phyloP scores from a whole-genome alignment of 192 early-diverging fungal species.

The Diversispora epigaea region DNA sequence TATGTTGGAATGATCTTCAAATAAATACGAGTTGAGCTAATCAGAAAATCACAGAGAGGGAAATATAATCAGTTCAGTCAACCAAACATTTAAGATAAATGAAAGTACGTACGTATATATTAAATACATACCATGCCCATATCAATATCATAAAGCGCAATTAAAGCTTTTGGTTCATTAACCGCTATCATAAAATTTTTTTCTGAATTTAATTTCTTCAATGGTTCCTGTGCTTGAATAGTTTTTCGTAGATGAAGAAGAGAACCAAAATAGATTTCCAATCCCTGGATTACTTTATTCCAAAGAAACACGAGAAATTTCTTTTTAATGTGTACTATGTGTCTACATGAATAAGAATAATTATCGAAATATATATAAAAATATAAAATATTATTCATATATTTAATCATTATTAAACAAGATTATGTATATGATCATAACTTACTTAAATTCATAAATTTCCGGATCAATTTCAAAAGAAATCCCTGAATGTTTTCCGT shows the following conservation, averaged over 20 bases:
- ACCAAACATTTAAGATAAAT: not conserved
- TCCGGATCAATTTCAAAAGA: not conserved
- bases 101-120: too few species aligned
- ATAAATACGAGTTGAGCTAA: constrained; percentile 22
- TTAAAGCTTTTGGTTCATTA: constrained; percentile 19
- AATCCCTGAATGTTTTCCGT: not conserved
- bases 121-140: not conserved
- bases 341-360: not conserved
- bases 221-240: not conserved
- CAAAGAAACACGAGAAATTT: not conserved
- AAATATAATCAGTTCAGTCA: not conserved
- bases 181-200: not conserved
- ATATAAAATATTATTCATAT: not conserved
- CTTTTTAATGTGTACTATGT: not conserved
- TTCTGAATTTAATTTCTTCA: not conserved
- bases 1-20: not conserved
- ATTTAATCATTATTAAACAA: not conserved
- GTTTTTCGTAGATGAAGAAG: not conserved
- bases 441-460: constrained; percentile 1
- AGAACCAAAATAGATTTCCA: not conserved
- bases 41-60: not conserved
- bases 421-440: not conserved
- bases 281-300: not conserved
- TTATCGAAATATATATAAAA: not conserved
- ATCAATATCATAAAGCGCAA: constrained; percentile 22